Evolutionary conservation across 805 yeast genomes (phyloP), one percentile per base, ranked within the genome.

Genomic region (Lipomyces lipofer): DNA sequence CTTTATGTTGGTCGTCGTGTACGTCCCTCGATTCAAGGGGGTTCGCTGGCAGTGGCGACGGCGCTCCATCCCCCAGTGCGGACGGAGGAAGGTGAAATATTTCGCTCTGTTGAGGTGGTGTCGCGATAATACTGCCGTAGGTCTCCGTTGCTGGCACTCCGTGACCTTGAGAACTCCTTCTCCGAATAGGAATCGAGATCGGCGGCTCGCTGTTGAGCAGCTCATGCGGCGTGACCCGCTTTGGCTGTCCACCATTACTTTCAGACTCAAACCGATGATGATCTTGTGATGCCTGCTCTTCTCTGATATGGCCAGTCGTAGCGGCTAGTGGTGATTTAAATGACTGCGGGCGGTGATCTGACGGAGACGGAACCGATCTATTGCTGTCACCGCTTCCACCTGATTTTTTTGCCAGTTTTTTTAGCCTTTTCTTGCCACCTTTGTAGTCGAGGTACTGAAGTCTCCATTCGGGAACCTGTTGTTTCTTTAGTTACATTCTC

Each of bases 391-490:
- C 40, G 10, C 17, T 36, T 13, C 19, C 9, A 17, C 40, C 40
- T 13, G 13, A 7, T 19, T 51, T 60, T 51, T 64, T 58, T 43
- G 38, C 54, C n/a, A 75, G 64, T 50, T 71, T 71, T 56, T 78
- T 77, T 51, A 82, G 77, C 38, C 75, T 66, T 66, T 79, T 78
- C 65, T 82, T 82, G 39, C 86, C 86, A 9, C 64, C 65, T 50
- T 68, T 67, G 50, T 75, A 75, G 62, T 75, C 73, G 17, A 75
- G 58, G 53, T 75, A 75, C 56, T 72, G 75, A 45, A 68, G 61
- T 36, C 73, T 63, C 78, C 78, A 75, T 57, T 75, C 78, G 1
- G 79, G 78, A 5, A 75, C 72, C 57, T 53, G 28, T 12, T 9
- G 17, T 8, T 32, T 15, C 15, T 10, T 9, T n/a, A 17, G 10